phyloP scores from a whole-genome alignment of 768 basidiomycete genomes.

The Mycena galericulata region DNA sequence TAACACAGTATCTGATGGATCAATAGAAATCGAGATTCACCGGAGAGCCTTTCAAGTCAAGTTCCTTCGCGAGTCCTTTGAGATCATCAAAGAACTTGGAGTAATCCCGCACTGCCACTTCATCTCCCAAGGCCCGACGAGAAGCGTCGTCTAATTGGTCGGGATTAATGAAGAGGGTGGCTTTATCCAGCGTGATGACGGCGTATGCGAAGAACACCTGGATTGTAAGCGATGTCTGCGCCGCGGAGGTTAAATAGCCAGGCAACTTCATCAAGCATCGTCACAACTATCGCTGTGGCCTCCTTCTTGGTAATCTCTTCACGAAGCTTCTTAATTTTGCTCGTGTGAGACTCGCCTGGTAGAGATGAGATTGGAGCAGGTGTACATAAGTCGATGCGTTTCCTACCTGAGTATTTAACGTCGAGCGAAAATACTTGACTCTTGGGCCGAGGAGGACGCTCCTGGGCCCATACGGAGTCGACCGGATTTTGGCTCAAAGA shows the following conservation, averaged over 20 bases:
- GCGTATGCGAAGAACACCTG: constrained; percentile 96
- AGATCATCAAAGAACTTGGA: constrained; percentile 74
- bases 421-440: constrained; percentile 77
- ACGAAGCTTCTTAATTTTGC: constrained; percentile 78
- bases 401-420: constrained; percentile 75
- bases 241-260: constrained; percentile 96
- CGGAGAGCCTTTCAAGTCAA: constrained; percentile 48
- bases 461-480: constrained; percentile 78
- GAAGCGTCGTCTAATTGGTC: constrained; percentile 60
- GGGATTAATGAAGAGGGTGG: constrained; percentile 77
- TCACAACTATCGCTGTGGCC: constrained; percentile 80
- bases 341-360: constrained; percentile 57
- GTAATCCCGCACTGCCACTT: constrained; percentile 80
- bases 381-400: no score
- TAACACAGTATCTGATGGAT: constrained; percentile 3
- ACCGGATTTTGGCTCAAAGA: constrained; percentile 79
- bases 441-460: constrained; percentile 75
- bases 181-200: constrained; percentile 70
- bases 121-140: constrained; percentile 61
- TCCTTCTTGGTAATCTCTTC: constrained; percentile 73
- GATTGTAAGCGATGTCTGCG: constrained; percentile 89
- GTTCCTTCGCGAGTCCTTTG: constrained; percentile 54
- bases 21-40: constrained; percentile 39
- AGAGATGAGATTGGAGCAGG: not conserved
- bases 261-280: constrained; percentile 94